Base-by-base conservation (phyloP, 306 rosid species). In the Cicer chorassanicum region DNA sequence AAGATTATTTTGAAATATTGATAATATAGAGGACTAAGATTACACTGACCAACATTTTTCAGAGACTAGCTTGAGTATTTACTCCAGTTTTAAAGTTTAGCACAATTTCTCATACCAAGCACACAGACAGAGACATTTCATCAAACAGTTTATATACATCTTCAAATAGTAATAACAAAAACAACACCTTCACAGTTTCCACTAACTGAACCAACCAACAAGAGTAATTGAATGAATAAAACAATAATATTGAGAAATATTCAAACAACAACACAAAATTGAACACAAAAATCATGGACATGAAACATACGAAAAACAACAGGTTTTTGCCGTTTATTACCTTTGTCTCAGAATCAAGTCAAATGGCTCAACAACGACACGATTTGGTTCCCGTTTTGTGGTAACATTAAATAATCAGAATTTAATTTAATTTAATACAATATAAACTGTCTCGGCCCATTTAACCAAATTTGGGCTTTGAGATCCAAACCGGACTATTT, bases 311-410 rank as follows among this genome's bases (percentile, higher is more conserved):
- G 3, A 14, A 5, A 66, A 19, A 38, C 15, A n/a, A 59, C 74
- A 74, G 42, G 50, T 62, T 68, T 68, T 73, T 48, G 54, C 71
- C 66, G 56, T 61, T 73, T 74, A 64, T 49, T 49, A 34, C 65
- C 80, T 78, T 69, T 69, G 61, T 29, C 60, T 2, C 24, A 40
- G 24, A 62, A 21, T 2, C 57, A 13, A 48, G 55, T 14, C 18
- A 49, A 14, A 18, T 1, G 15, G 45, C 18, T 36, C 21, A 40
- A 8, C 21, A 63, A 65, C 70, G 10, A 56, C 0, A 19, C n/a
- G 6, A 68, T 14, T 14, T 5, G 10, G 46, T 11, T 56, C 7
- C 63, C 63, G 39, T 56, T 56, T 57, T 29, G 36, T 29, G 36
- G 36, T 29, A 29, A 29, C 36, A 29, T 29, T 29, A 29, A 29